phyloP scores from a whole-genome alignment of 1,284 basidiomycete species.

The Apiotrichum sp. region DNA sequence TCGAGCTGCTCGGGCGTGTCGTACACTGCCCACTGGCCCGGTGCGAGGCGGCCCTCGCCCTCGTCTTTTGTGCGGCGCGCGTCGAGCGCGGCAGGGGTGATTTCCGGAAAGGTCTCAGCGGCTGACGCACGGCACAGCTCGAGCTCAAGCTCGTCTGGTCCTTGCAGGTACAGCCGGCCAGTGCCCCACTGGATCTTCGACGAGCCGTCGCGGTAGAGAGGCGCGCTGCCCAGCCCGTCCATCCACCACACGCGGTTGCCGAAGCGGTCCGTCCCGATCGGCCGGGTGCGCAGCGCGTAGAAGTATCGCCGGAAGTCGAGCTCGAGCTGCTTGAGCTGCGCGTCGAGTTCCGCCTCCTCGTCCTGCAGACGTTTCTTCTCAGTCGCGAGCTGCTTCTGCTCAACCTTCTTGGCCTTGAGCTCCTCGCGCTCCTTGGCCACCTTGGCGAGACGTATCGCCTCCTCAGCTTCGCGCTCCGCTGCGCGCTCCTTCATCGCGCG shows the following conservation, averaged over 20 bases:
- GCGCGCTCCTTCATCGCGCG: constrained; percentile 43
- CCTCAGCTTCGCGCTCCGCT: constrained; percentile 42
- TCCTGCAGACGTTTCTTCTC: constrained; percentile 79
- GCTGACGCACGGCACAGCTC: constrained; percentile 52
- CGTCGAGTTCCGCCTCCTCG: constrained; percentile 71
- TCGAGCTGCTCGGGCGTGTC: constrained; percentile 80
- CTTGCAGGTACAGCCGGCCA: constrained; percentile 84
- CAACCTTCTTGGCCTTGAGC: constrained; percentile 30
- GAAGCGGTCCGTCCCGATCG: constrained; percentile 86
- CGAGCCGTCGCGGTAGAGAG: constrained; percentile 56
- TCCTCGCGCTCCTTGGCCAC: constrained; percentile 45
- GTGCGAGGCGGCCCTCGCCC: constrained; percentile 61
- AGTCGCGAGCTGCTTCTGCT: constrained; percentile 26
- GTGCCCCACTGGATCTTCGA: constrained; percentile 71
- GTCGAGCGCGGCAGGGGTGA: constrained; percentile 42
- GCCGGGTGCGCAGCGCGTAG: constrained; percentile 74
- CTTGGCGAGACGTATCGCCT: constrained; percentile 61
- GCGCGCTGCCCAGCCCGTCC: constrained; percentile 84
- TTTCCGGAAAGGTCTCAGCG: constrained; percentile 48
- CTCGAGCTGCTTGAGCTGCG: constrained; percentile 77
- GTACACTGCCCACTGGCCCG: constrained; percentile 84
- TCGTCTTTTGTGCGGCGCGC: constrained; percentile 67
- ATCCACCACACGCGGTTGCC: constrained; percentile 98
- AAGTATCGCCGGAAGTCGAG: constrained; percentile 84
- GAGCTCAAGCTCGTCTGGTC: constrained; percentile 69